phyloP scores from a whole-genome alignment of 2,329 filamentous ascomycete genomes.

The Sphaerulina populicola region DNA sequence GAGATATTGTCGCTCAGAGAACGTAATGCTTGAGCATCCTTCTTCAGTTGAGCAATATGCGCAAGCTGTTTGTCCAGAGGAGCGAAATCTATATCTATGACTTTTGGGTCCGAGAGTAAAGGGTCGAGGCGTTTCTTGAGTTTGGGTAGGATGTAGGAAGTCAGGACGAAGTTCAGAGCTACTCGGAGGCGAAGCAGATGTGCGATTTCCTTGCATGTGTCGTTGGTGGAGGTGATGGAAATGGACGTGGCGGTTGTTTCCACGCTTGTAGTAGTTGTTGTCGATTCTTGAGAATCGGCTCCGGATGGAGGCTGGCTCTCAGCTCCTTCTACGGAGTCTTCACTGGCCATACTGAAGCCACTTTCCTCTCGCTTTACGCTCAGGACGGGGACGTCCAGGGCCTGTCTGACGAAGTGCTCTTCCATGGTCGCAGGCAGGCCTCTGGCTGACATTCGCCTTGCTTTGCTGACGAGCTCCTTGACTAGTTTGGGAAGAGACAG shows the following conservation, averaged over 20 bases:
- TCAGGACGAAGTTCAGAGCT: constrained; percentile 56
- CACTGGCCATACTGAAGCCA: constrained; percentile 28
- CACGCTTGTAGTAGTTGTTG: constrained; percentile 21
- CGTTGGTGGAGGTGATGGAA: constrained; percentile 27
- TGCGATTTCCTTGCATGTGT: constrained; percentile 33
- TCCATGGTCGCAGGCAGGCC: constrained; percentile 74
- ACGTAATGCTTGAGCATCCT: constrained; percentile 62
- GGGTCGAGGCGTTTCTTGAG: constrained; percentile 41
- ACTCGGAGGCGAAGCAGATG: constrained; percentile 57
- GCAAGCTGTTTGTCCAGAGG: constrained; percentile 63
- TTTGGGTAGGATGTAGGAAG: constrained; percentile 49
- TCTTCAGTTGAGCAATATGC: constrained; percentile 57
- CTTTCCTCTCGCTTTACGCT: constrained; percentile 55
- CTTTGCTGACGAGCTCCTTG: constrained; percentile 59
- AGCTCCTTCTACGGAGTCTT: constrained; percentile 20
- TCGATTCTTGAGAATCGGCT: constrained; percentile 21
- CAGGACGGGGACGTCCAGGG: constrained; percentile 67
- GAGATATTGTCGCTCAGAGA: constrained; percentile 59
- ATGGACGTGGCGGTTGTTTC: constrained; percentile 25
- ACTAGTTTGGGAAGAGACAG: constrained; percentile 65
- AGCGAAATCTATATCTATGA: constrained; percentile 51
- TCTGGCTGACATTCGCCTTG: constrained; percentile 54
- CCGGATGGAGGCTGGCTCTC: constrained; percentile 12
- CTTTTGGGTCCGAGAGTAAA: constrained; percentile 33
- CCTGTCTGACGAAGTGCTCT: constrained; percentile 68